Base-by-base conservation (phyloP, 768 basidiomycete species). In the Suillus tomentosus region DNA sequence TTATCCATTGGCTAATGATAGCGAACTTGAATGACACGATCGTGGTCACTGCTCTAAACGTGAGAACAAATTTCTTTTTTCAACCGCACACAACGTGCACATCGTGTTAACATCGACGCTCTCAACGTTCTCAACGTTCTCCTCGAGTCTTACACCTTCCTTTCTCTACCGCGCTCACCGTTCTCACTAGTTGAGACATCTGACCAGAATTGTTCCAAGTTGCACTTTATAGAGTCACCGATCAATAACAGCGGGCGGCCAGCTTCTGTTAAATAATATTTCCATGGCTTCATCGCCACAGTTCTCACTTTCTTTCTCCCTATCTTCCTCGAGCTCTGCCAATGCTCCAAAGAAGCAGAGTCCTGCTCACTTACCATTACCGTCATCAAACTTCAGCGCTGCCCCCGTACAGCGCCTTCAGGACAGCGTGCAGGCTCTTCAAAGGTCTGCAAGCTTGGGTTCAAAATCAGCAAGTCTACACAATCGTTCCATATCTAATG, bases 341-440 rank as follows among this genome's bases (percentile, higher is more conserved):
- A 54, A 11, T 27, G 36, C 59, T 10, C 31, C 62, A n/a, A 39
- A 40, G 37, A 68, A 68, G 60, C 51, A 22, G 36, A 47, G 65
- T 15, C 67, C 67, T 39, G 31, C 67, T 34, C 67, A 66, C 39
- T 48, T 68, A 27, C 67, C 67, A 31, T 47, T 68, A 14, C 67
- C 67, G 51, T 63, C 65, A 4, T 68, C 67, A 54, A 66, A 68
- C 36, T 63, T 68, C 62, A 64, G 67, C 42, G 67, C 62, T 24
- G 62, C 62, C 3, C 67, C 67, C 27, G 58, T 64, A 3, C 67
- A 68, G 60, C 67, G 60, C 31, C 50, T 68, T 34, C 67, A 68
- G 34, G 67, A 66, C 15, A 57, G 53, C 22, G 47, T 24, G 3
- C 43, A 59, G 8, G 8, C 61, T 17, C 53, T 64, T 17, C 62